Evolutionary conservation across 2,329 filamentous ascomycete species (phyloP).

Genomic region (Basipetospora chlamydospora): DNA sequence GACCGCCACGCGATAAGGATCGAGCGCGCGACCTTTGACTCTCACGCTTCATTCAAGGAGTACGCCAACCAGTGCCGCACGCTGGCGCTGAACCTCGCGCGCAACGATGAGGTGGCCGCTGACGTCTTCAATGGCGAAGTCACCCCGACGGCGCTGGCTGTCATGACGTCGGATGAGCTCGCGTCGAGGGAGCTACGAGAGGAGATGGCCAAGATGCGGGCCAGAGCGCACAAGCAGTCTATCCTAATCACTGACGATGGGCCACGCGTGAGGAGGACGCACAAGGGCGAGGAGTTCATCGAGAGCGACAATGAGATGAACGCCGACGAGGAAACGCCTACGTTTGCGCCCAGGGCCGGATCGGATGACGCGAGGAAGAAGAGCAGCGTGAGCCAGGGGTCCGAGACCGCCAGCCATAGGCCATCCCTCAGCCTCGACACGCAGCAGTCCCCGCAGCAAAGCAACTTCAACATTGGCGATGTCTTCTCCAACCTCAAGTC

Average conservation of each 20-base stretch:
- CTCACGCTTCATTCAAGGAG: slow-evolving; percentile 35
- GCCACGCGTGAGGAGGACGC: slow-evolving; percentile 72
- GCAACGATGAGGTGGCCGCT: slow-evolving; percentile 64
- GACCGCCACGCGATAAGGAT: slow-evolving; percentile 64
- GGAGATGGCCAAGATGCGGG: slow-evolving; percentile 62
- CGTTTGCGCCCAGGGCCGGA: background rate
- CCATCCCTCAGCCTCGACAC: slow-evolving; percentile 17
- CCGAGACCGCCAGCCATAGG: slow-evolving; percentile 17
- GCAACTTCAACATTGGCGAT: slow-evolving; percentile 69
- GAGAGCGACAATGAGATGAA: slow-evolving; percentile 51
- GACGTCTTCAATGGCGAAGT: slow-evolving; percentile 60
- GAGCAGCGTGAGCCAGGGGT: slow-evolving; percentile 18
- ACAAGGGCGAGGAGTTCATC: slow-evolving; percentile 88
- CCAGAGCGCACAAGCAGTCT: slow-evolving; percentile 66
- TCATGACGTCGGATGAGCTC: slow-evolving; percentile 82
- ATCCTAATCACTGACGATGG: slow-evolving; percentile 64
- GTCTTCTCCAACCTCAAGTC: slow-evolving; percentile 76
- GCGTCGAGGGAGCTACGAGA: slow-evolving; percentile 79
- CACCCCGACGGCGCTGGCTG: slow-evolving; percentile 61
- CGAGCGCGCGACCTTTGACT: slow-evolving; percentile 53
- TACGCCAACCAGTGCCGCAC: slow-evolving; percentile 55
- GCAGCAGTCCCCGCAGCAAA: slow-evolving; percentile 36
- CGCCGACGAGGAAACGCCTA: slow-evolving; percentile 7
- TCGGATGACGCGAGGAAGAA: slow-evolving; percentile 9
- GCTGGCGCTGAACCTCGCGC: slow-evolving; percentile 76